Evolutionary conservation across 148 eudicot species (phyloP), one percentile per base, ranked within the genome.

Genomic region (Spergularia bocconei): DNA sequence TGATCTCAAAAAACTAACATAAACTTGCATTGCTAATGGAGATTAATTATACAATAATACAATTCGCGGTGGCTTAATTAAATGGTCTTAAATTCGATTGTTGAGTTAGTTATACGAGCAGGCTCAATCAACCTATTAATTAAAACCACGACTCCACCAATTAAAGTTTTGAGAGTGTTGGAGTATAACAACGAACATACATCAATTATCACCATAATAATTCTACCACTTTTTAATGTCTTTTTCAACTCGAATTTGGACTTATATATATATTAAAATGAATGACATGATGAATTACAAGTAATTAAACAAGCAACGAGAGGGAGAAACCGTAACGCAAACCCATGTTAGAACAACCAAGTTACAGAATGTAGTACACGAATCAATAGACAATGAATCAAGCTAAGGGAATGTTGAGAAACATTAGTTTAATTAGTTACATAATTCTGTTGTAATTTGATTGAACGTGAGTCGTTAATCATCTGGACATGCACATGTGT

Each of bases 401-500:
- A 71, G n/a, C n/a, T n/a, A n/a, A 29, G 51, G 75, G 83, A 81
- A 81, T 81, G 83, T 81, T 67, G 63, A 71, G 20, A 72, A 77
- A 61, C 15, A 41, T 67, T 76, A 81, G 66, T 81, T 76, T 72
- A 81, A 72, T 81, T 25, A 48, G 59, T 65, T 66, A 52, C 39
- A 16, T 50, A 76, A 60, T 77, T 39, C 67, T 58, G 69, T 72
- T 77, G 77, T 72, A 54, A 71, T 62, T 66, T 53, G 33, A 59
- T 58, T 23, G 53, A 11, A 14, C 9, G 52, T n/a, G 33, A n/a
- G 36, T 29, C 36, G 15, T 33, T 62, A 53, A 60, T 71, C 72
- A 76, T 57, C 55, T 70, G 62, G 58, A 61, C 69, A 65, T 71
- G 83, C 77, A 80, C 79, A 79, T 79, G 83, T 64, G 70, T 61